Evolutionary conservation across 352 stramenopile genomes (phyloP).

Genomic region (Phytophthora pluvialis): DNA sequence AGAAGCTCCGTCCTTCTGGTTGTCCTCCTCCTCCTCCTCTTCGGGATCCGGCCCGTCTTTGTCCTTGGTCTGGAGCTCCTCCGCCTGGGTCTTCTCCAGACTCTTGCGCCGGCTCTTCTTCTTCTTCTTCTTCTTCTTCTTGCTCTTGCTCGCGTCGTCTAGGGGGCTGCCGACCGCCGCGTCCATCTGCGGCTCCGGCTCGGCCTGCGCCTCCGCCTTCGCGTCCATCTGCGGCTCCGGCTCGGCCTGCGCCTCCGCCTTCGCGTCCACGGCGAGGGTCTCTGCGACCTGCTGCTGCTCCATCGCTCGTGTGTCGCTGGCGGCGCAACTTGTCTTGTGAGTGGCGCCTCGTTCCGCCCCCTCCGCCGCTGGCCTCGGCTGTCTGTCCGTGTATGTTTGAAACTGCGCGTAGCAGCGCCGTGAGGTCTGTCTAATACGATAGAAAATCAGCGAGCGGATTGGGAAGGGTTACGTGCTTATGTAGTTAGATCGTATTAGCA

Average conservation of each 20-base stretch:
- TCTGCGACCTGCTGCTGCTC: slow-evolving; percentile 12
- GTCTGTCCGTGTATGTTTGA: slow-evolving; percentile 8
- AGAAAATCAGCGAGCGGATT: not conserved
- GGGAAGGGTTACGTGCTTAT: not conserved
- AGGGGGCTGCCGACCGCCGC: not conserved
- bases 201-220: slow-evolving; percentile 12
- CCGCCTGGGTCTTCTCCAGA: slow-evolving; percentile 31
- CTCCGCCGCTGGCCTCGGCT: not conserved
- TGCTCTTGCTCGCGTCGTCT: slow-evolving; percentile 23
- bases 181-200: slow-evolving; percentile 34
- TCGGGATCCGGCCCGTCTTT: slow-evolving; percentile 4
- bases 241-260: slow-evolving; percentile 14
- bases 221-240: slow-evolving; percentile 34
- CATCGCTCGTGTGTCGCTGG: slow-evolving; percentile 2
- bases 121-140: slow-evolving; percentile 45
- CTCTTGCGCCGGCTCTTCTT: slow-evolving; percentile 40
- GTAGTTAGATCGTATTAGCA: not conserved
- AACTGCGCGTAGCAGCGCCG: slow-evolving; percentile 10
- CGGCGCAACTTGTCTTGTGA: slow-evolving; percentile 14
- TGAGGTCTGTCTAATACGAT: slow-evolving; percentile 7
- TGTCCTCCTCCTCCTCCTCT: slow-evolving; percentile 14
- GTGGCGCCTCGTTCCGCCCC: slow-evolving; percentile 1
- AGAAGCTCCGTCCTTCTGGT: slow-evolving; percentile 6
- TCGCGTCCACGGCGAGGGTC: slow-evolving; percentile 7
- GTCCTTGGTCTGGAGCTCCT: slow-evolving; percentile 12